Percentiles rank a stretch among this genome's conserved stretches.
Evolutionary conservation across 1,284 basidiomycete genomes (phyloP).

Genomic region (Pascua sp.): DNA sequence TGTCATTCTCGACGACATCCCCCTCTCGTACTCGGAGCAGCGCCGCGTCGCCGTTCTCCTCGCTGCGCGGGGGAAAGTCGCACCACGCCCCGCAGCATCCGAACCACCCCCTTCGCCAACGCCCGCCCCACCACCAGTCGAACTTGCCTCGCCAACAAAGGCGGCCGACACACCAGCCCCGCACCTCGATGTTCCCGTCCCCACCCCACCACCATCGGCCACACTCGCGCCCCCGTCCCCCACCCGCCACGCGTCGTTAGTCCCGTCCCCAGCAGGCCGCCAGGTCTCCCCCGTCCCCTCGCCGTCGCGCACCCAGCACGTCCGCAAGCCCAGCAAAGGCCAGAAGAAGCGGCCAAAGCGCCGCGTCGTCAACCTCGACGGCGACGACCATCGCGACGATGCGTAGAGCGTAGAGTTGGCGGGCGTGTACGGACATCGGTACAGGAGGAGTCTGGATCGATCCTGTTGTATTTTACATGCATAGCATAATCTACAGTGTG

Average conservation of each 20-base stretch:
- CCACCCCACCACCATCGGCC: neutral
- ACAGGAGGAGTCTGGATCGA: too few relatives aligned
- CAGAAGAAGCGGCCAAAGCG: constrained; percentile 5
- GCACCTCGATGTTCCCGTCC: neutral
- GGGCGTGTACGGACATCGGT: too few relatives aligned
- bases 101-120: neutral
- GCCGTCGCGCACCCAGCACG: neutral
- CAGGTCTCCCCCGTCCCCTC: neutral
- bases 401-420: too few relatives aligned
- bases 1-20: constrained; percentile 69
- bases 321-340: neutral
- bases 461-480: too few relatives aligned
- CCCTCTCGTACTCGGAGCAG: constrained; percentile 69
- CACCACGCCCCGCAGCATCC: neutral
- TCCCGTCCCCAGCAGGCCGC: neutral
- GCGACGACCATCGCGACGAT: neutral
- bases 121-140: neutral
- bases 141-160: neutral
- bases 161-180: neutral
- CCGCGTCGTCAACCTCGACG: constrained; percentile 15
- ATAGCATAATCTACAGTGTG: too few relatives aligned
- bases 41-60: constrained; percentile 6
- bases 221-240: neutral
- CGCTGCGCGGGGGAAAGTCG: constrained; percentile 1
- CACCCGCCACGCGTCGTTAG: neutral